Conservation (phyloP, 2,329 filamentous ascomycete species). For the Penicillium freii region DNA sequence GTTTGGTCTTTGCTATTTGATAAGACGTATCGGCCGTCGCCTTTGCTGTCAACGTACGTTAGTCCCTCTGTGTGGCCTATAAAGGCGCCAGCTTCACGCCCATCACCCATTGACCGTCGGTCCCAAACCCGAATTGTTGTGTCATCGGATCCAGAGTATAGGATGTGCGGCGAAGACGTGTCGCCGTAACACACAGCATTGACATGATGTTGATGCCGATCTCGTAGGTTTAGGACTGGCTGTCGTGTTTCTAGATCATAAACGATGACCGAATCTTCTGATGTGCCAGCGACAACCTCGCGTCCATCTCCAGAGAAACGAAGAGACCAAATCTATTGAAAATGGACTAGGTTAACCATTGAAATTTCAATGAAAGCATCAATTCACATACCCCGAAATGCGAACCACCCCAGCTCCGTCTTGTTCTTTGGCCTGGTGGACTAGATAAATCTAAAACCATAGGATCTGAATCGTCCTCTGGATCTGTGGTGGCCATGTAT, state of each 20-base stretch:
- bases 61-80: conserved; percentile 64
- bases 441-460: conserved; percentile 72
- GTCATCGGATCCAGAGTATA: conserved; percentile 95
- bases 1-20: conserved; percentile 95
- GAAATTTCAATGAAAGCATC: not conserved
- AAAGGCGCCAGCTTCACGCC: conserved; percentile 63
- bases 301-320: conserved; percentile 89
- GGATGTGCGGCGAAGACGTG: conserved; percentile 80
- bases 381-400: conserved; percentile 45
- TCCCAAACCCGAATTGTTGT: conserved; percentile 96
- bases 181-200: conserved; percentile 97
- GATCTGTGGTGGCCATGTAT: conserved; percentile 83
- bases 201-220: conserved; percentile 79
- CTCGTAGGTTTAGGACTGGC: conserved; percentile 70
- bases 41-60: conserved; percentile 75
- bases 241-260: conserved; percentile 85
- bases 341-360: conserved; percentile 21
- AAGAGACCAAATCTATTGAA: conserved; percentile 73
- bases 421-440: conserved; percentile 42
- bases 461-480: conserved; percentile 75
- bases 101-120: conserved; percentile 65
- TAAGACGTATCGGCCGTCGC: conserved; percentile 83
- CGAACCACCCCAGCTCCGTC: conserved; percentile 34
- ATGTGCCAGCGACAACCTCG: conserved; percentile 87
- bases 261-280: conserved; percentile 73